phyloP scores from a whole-genome alignment of 163 green algal genomes.

The Botryococcus braunii region DNA sequence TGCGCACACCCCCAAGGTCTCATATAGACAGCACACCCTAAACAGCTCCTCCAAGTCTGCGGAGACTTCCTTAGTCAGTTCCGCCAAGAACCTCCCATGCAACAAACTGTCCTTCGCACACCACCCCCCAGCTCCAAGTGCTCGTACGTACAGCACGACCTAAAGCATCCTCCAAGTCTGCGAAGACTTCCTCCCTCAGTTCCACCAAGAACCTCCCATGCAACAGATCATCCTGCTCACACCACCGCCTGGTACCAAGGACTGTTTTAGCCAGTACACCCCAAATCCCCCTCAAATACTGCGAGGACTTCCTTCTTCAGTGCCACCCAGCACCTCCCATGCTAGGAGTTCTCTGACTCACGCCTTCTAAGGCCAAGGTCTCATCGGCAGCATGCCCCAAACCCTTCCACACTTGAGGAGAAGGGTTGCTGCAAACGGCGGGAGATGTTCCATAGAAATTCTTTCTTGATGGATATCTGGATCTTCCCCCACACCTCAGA shows the following conservation, averaged over 20 bases:
- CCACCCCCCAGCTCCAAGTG: neutral
- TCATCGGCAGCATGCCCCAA: neutral
- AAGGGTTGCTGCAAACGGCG: neutral
- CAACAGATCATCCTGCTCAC: slow-evolving; percentile 60
- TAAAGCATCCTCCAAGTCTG: neutral
- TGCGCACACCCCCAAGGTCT: slow-evolving; percentile 14
- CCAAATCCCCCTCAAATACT: neutral
- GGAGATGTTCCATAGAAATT: neutral
- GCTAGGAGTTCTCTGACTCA: slow-evolving; percentile 62
- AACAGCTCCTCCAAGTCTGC: neutral
- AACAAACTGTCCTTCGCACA: slow-evolving; percentile 59
- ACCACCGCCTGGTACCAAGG: neutral
- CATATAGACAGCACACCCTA: neutral
- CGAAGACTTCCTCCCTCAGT: slow-evolving; percentile 55
- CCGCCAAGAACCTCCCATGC: slow-evolving; percentile 86
- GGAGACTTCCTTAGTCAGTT: slow-evolving; percentile 64
- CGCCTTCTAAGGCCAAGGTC: neutral
- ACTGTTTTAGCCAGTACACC: neutral
- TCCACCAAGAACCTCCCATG: slow-evolving; percentile 91
- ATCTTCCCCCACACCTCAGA: neutral
- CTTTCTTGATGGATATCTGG: neutral
- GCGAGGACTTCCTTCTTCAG: slow-evolving; percentile 52
- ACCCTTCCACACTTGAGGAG: neutral
- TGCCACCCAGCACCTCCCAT: slow-evolving; percentile 90
- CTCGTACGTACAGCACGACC: neutral